Evolutionary conservation across 768 basidiomycete species (phyloP), one percentile per base, ranked within the genome.

Genomic region (Pulveroboletus frians): DNA sequence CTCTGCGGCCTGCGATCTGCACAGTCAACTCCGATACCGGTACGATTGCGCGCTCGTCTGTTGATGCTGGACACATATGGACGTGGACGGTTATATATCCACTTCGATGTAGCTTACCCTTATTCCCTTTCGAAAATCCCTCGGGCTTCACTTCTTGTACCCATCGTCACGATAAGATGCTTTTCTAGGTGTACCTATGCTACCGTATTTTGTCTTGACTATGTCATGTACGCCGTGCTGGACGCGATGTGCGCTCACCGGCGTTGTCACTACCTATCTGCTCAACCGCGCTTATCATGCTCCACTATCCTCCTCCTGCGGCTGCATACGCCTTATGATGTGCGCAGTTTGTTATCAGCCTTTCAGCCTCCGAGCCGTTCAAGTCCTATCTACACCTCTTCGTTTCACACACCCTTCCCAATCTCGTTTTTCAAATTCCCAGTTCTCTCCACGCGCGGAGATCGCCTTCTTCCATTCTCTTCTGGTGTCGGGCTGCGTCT

Each of bases 61-160:
- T 14, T 51, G 47, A 51, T 49, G 18, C 37, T 26, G 23, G 23
- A 26, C 23, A 26, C 23, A 26, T 4, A 26, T 57, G 31, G 39
- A 42, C 39, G 7, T 39, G 44, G 39, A 43, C 34, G 46, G 35
- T 14, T 50, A 56, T 49, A 37, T 53, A 59, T 53, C 46, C 38
- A 29, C 13, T 32, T 45, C 20, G 42, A 43, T 51, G 50, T 56
- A 53, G 46, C 57, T 60, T 61, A 56, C 51, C 49, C 27, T 30
- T 30, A 13, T 3, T 1, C 30, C 10, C 9, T 18, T 46, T 45
- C 21, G 4, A 18, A 42, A 7, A 39, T 10, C 9, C 13, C 13
- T 14, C 27, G 21, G 42, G 32, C 42, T 41, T 3, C 7, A 29
- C n/a, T 4, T 30, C 14, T 37, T 3, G 13, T 26, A 14, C 40